These are phyloP conservation scores for Diddensiella transvaalensis DNA, from an alignment of 805 yeast species.

Conservation along the genomic window DNA sequence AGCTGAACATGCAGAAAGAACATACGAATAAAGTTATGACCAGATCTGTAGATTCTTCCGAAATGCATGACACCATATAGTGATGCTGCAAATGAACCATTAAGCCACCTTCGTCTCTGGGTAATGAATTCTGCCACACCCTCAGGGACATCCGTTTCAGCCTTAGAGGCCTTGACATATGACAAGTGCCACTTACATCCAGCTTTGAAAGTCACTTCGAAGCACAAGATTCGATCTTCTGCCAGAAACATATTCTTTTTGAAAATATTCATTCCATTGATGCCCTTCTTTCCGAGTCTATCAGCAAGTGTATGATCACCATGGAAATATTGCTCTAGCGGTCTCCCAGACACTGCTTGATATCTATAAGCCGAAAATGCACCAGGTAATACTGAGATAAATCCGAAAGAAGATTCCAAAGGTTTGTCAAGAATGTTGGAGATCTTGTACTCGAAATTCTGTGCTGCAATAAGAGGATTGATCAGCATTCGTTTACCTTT, in stretches of 20 bases:
- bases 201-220: constrained; percentile 57
- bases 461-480: constrained; percentile 62
- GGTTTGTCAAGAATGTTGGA: constrained; percentile 67
- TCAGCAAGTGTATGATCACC: constrained; percentile 54
- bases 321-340: constrained; percentile 62
- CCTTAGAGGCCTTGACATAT: constrained; percentile 59
- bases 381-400: constrained; percentile 63
- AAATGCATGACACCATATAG: constrained; percentile 48
- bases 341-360: constrained; percentile 59
- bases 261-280: constrained; percentile 61
- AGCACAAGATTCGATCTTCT: constrained; percentile 65
- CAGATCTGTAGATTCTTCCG: constrained; percentile 51
- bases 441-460: constrained; percentile 64
- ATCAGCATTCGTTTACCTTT: constrained; percentile 39
- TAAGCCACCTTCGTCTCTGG: constrained; percentile 66
- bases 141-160: constrained; percentile 69
- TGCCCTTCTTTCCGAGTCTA: constrained; percentile 47
- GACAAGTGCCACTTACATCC: constrained; percentile 58
- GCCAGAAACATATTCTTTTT: constrained; percentile 68
- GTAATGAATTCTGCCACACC: constrained; percentile 57
- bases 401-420: constrained; percentile 60
- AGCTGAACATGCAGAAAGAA: constrained; percentile 52
- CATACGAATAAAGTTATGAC: constrained; percentile 50
- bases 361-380: constrained; percentile 65
- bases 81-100: constrained; percentile 67